Percentiles rank a stretch among this genome's conserved stretches.
Conservation (phyloP, 805 yeast species). For the Wilhelminamyces savonicus region DNA sequence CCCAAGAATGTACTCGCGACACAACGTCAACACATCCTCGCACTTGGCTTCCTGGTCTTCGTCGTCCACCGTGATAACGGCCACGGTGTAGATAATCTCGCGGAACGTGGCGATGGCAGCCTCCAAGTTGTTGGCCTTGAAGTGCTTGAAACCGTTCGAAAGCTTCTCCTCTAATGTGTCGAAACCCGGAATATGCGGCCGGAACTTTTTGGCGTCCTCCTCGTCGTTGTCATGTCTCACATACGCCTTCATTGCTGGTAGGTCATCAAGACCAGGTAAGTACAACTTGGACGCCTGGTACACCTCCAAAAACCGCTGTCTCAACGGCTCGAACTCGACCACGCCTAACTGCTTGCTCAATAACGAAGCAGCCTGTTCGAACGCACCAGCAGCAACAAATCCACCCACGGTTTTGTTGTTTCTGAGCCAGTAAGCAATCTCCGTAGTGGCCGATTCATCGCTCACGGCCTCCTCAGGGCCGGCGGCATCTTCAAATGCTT, state of each 20-base stretch:
- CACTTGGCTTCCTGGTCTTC: slow-evolving; percentile 77
- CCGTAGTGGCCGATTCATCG: slow-evolving; percentile 42
- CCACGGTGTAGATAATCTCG: slow-evolving; percentile 66
- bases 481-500: slow-evolving; percentile 18
- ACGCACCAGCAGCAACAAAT: slow-evolving; percentile 92
- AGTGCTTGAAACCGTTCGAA: slow-evolving; percentile 71
- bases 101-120: slow-evolving; percentile 79
- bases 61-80: slow-evolving; percentile 63
- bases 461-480: slow-evolving; percentile 7
- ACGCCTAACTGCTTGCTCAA: slow-evolving; percentile 86
- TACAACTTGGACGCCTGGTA: slow-evolving; percentile 75
- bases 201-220: slow-evolving; percentile 38
- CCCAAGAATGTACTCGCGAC: slow-evolving; percentile 90
- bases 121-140: slow-evolving; percentile 77
- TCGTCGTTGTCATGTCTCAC: slow-evolving; percentile 62
- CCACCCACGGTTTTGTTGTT: slow-evolving; percentile 88
- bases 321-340: slow-evolving; percentile 80
- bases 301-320: slow-evolving; percentile 74
- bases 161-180: slow-evolving; percentile 56
- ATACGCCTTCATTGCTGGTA: slow-evolving; percentile 63
- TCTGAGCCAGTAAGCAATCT: slow-evolving; percentile 76
- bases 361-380: slow-evolving; percentile 92
- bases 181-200: slow-evolving; percentile 71
- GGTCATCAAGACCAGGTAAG: slow-evolving; percentile 66
- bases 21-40: slow-evolving; percentile 58